phyloP scores from a whole-genome alignment of 495 filamentous ascomycete genomes.

The Alectoria sarmentosa region DNA sequence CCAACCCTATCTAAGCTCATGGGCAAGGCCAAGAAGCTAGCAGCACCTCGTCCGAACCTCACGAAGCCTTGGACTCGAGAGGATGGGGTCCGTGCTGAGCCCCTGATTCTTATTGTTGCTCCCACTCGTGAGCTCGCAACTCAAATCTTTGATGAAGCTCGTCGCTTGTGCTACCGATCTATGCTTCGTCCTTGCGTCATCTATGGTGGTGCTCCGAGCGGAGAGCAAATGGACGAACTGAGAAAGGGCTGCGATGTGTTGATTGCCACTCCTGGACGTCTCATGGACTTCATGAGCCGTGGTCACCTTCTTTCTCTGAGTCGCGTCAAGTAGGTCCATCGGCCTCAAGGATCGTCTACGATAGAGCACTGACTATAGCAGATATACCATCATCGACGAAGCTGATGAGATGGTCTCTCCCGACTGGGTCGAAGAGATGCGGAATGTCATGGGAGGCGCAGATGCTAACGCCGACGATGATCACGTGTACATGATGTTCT shows the following conservation, averaged over 20 bases:
- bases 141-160: constrained; percentile 90
- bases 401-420: constrained; percentile 81
- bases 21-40: constrained; percentile 85
- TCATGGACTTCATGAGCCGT: constrained; percentile 73
- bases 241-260: constrained; percentile 82
- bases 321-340: constrained; percentile 57
- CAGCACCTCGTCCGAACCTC: constrained; percentile 63
- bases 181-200: constrained; percentile 90
- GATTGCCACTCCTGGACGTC: constrained; percentile 79
- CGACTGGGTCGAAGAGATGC: constrained; percentile 68
- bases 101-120: constrained; percentile 75
- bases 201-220: constrained; percentile 73
- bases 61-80: constrained; percentile 36
- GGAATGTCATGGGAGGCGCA: constrained; percentile 64
- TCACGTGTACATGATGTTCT: constrained; percentile 85
- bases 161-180: constrained; percentile 84
- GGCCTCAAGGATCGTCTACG: constrained; percentile 16
- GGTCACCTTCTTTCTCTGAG: constrained; percentile 59
- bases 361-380: constrained; percentile 27
- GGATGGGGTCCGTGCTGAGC: constrained; percentile 61
- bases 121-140: constrained; percentile 85
- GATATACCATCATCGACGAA: constrained; percentile 85
- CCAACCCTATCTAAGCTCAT: constrained; percentile 84
- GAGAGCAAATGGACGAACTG: constrained; percentile 62
- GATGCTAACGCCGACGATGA: constrained; percentile 73